Base-by-base conservation (phyloP, 2,329 filamentous ascomycete genomes). In the Sarocladium kiliense region DNA sequence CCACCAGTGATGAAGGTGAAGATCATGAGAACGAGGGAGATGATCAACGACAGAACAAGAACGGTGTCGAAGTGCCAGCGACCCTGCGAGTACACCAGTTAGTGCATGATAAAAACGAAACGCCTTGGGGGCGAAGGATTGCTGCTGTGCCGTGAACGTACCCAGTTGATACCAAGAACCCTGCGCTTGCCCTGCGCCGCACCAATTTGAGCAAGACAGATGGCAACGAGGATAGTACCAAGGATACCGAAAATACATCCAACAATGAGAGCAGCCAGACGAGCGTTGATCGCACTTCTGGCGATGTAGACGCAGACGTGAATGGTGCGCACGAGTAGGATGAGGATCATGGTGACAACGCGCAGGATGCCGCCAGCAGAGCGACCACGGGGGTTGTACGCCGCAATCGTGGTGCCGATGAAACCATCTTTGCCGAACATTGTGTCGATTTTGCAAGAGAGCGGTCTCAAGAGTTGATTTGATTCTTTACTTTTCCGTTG, bases 401-500 rank as follows among this genome's bases (percentile, higher is more conserved):
- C 44, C 3, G 44, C 23, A 25, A 49, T 5, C 14, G 44, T 49
- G 44, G 10, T 12, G 44, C 44, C 26, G 44, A 49, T 16, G 44
- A 49, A n/a, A 25, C 44, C 44, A 49, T 49, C 25, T 19, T 49
- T 49, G 44, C 25, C 23, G 44, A 49, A 27, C 23, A 49, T 49
- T n/a, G 12, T 49, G 44, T n/a, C 44, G 25, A n/a, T 7, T 30
- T 27, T 6, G 12, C 5, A 19, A 18, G 16, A 18, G 26, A 49
- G 18, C 3, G 16, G 25, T 11, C n/a, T 9, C 3, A 32, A 3
- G 14, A 49, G 10, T 45, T 32, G 12, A 32, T 32, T 7, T 12
- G 30, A 12, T n/a, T n/a, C n/a, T 32, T 32, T 32, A 12, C 12
- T 32, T 32, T 7, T 7, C 12, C 30, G 9, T 45, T 45, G 23